Conservation (phyloP, 768 basidiomycete genomes). For the Cubamyces lactineus region DNA sequence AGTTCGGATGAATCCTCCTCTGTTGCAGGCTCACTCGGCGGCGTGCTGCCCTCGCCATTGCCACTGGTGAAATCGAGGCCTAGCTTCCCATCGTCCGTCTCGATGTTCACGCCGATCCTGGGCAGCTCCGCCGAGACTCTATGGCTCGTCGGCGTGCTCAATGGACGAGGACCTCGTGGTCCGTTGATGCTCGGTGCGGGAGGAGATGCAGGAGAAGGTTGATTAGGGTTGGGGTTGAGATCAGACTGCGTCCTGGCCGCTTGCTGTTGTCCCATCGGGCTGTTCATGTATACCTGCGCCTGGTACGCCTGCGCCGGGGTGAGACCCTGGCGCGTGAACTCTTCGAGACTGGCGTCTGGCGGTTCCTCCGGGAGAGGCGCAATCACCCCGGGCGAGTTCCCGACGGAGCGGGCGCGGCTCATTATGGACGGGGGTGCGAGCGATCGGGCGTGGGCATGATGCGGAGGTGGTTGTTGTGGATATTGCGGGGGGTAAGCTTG, state of each 20-base stretch:
- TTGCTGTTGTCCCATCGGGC: constrained; percentile 37
- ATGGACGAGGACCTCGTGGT: constrained; percentile 22
- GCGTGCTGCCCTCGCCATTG: constrained; percentile 16
- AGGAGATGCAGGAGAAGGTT: constrained; percentile 20
- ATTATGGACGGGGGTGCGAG: constrained; percentile 46
- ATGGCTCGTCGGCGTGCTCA: constrained; percentile 28
- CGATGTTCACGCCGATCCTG: constrained; percentile 48
- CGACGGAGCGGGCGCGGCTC: constrained; percentile 54
- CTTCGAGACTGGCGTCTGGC: constrained; percentile 50
- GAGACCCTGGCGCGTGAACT: constrained; percentile 52
- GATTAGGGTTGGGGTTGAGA: constrained; percentile 17
- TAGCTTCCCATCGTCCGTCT: constrained; percentile 59
- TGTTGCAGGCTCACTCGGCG: constrained; percentile 25
- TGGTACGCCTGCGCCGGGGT: constrained; percentile 84
- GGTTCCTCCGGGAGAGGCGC: constrained; percentile 52
- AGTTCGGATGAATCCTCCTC: constrained; percentile 29
- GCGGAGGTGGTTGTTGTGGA: constrained; percentile 34
- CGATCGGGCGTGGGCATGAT: constrained; percentile 37
- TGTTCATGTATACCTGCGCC: constrained; percentile 65
- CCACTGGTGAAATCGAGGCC: constrained; percentile 50
- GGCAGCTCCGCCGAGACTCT: constrained; percentile 35
- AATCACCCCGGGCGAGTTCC: constrained; percentile 50
- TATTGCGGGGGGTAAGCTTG: constrained; percentile 25
- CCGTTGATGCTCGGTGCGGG: not conserved
- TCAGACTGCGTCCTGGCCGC: constrained; percentile 39